Conservation (phyloP, 768 basidiomycete species). For the Suillus placidus region DNA sequence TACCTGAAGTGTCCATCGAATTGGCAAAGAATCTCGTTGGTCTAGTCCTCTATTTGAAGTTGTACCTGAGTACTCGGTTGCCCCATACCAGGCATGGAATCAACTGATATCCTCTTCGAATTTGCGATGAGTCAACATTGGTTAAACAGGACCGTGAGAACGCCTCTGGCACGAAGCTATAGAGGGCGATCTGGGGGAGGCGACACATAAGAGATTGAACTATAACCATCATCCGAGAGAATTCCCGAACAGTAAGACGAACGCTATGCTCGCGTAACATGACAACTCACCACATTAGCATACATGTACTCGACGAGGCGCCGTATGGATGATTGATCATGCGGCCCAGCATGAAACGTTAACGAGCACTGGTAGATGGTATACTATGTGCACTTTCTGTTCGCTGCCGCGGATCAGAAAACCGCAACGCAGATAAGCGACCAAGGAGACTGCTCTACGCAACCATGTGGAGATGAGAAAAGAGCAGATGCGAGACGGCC, state of each 20-base stretch:
- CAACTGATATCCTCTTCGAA: conserved; percentile 30
- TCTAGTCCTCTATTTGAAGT: conserved; percentile 4
- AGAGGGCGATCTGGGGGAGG: conserved; percentile 23
- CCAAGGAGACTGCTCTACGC: background rate
- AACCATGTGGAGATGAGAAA: background rate
- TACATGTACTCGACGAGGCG: conserved; percentile 32
- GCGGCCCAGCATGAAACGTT: conserved; percentile 9
- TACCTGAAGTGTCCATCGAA: conserved; percentile 18
- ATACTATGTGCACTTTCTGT: background rate
- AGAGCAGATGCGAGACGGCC: conserved; percentile 4
- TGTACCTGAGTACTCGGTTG: conserved; percentile 12
- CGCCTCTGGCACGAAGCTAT: conserved; percentile 31
- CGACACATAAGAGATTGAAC: background rate
- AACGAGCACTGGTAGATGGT: background rate
- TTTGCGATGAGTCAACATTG: background rate
- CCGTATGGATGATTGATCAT: conserved; percentile 36
- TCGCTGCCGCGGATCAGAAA: background rate
- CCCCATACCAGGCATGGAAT: conserved; percentile 18
- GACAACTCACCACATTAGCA: conserved; percentile 22
- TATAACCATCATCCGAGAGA: conserved; percentile 12
- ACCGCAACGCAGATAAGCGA: background rate
- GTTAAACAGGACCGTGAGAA: background rate
- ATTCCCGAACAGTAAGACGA: background rate
- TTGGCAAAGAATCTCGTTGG: conserved; percentile 15
- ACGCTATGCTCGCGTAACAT: background rate